Base-by-base conservation (phyloP, 129 eudicot genomes). In the Escallonia herrerae region DNA sequence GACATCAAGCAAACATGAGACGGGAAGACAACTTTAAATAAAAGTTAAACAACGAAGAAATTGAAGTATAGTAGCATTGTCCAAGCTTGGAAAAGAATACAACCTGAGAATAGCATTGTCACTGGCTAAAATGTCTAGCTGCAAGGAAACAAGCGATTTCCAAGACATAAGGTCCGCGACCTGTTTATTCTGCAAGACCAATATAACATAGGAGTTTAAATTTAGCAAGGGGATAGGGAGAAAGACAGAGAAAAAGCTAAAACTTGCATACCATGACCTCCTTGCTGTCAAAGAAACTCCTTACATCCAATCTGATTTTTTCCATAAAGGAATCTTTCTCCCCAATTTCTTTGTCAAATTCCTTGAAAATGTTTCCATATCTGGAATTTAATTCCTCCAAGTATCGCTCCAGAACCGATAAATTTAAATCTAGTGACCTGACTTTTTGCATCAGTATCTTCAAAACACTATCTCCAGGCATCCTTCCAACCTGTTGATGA, bases 391-490 rank as follows among this genome's bases (percentile, higher is more conserved):
- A 77, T 74, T 94, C 97, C 74, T 89, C 95, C 63, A 94, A 74
- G 69, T 86, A 94, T 65, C 82, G 71, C 80, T 94, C 99, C 68
- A 94, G 72, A 76, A 94, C 85, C 13, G 94, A 85, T 54, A n/a
- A n/a, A n/a, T n/a, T n/a, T n/a, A n/a, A n/a, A n/a, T n/a, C n/a
- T n/a, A n/a, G n/a, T n/a, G n/a, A n/a, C n/a, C n/a, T n/a, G n/a
- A n/a, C n/a, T n/a, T n/a, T n/a, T n/a, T n/a, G n/a, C n/a, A 94
- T 89, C 56, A 94, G 82, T 65, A 94, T 94, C 83, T 94, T 94
- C 39, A 94, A 90, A 61, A 93, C 99, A 68, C 87, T 86, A 66
- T 94, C 99, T 65, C 99, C 99, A 15, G 99, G 99, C 83, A 87
- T 72, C 82, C 99, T 83, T 69, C 95, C 85, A 22, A 76, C 83